Base-by-base conservation (phyloP, 257 asterid species). In the Solanum tacnaense region DNA sequence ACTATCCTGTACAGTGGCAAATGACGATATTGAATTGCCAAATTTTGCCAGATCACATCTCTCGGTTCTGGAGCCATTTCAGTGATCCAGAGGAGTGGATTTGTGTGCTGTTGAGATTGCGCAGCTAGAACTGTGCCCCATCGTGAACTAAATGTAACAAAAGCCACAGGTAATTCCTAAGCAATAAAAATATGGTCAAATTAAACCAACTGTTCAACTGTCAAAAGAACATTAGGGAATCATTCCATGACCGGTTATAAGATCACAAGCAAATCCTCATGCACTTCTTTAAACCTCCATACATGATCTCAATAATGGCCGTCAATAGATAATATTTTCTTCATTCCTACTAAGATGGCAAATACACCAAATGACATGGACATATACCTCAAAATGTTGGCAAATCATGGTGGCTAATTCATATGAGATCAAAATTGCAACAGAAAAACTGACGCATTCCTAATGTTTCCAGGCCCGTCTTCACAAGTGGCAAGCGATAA, bases 101-200 rank as follows among this genome's bases (percentile, higher is more conserved):
- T 92, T 38, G 98, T 86, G 75, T 87, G 94, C 89, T 96, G 99
- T 93, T 96, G 98, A 90, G 99, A 95, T 87, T 97, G 99, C 6
- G 98, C 98, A 72, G 98, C 99, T 91, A 97, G 91, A 91, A 95
- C 92, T 86, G 99, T 98, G 76, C 98, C 98, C 97, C 98, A 94
- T 83, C 99, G 94, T 32, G 98, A 93, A 87, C 88, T 95, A 90
- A 97, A 96, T 38, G 99, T 96, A 83, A 97, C 96, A 85, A 97
- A 97, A 76, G 99, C 99, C 87, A 97, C 98, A 2, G 99, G 95
- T 88, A 93, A 92, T 87, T 93, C 96, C 95, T 93, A 89, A 60
- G 90, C 38, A 87, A 84, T 21, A 56, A 35, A 84, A 87, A 49
- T 78, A 89, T 31, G 71, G 44, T 35, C 44, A 49, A 46, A 32